Conservation (phyloP, 352 stramenopile genomes). For the Pythium dissotocum region DNA sequence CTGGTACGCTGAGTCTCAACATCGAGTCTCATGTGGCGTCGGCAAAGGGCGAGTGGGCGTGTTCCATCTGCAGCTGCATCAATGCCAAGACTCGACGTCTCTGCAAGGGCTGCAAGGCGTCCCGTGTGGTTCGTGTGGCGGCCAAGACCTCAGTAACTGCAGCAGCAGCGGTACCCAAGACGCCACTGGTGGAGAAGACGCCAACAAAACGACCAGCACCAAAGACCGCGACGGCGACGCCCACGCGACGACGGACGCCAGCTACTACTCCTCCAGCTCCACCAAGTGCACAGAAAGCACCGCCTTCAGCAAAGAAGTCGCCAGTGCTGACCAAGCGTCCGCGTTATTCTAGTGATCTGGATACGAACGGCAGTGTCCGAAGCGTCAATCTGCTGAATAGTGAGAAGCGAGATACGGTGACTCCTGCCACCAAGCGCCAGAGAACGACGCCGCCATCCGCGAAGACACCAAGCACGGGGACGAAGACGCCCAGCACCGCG, state of each 20-base stretch:
- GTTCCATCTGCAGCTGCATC: slow-evolving; percentile 47
- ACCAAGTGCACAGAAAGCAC: neutral
- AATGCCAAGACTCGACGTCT: slow-evolving; percentile 48
- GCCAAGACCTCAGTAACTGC: slow-evolving; percentile 19
- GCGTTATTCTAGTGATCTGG: slow-evolving; percentile 9
- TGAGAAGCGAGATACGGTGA: slow-evolving; percentile 10
- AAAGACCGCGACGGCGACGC: slow-evolving; percentile 7
- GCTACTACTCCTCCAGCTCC: neutral
- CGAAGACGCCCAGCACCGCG: neutral
- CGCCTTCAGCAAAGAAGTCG: neutral
- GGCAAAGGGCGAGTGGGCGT: slow-evolving; percentile 48
- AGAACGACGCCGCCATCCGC: slow-evolving; percentile 9
- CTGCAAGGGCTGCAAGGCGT: slow-evolving; percentile 49
- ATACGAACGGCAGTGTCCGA: slow-evolving; percentile 12
- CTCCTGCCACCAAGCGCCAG: slow-evolving; percentile 17
- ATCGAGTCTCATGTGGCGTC: slow-evolving; percentile 11
- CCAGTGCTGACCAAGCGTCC: slow-evolving; percentile 15
- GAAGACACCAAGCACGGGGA: slow-evolving; percentile 8
- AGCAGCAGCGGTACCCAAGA: neutral
- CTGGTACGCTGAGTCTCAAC: neutral
- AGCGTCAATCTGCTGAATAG: slow-evolving; percentile 16
- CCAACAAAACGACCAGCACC: slow-evolving; percentile 4
- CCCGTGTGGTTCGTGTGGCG: slow-evolving; percentile 21
- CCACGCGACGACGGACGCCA: slow-evolving; percentile 4
- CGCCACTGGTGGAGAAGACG: slow-evolving; percentile 8